A percentile compares a stretch with the other conserved stretches of the same genome.
Conservation (phyloP, 2,329 filamentous ascomycete species). For the Hypoxylon sp. region DNA sequence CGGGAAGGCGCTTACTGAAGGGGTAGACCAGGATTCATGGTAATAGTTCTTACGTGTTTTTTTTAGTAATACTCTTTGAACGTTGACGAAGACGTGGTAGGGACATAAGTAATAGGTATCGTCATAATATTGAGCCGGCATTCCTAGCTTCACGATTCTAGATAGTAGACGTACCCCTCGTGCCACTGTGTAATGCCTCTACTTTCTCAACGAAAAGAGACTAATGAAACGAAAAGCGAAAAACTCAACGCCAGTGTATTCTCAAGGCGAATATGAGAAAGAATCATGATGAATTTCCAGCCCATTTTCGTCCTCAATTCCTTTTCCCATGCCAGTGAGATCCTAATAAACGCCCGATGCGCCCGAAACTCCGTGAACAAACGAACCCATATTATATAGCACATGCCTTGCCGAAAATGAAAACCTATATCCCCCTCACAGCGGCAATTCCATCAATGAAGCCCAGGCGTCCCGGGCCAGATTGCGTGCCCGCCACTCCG, state of each 20-base stretch:
- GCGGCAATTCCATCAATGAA: not conserved
- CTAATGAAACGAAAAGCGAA: too few relatives aligned
- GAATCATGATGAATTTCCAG: too few relatives aligned
- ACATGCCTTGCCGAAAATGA: not conserved
- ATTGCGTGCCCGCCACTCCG: not conserved
- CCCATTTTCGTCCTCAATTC: too few relatives aligned
- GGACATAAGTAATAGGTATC: not conserved
- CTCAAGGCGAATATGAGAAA: too few relatives aligned
- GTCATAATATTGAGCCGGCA: not conserved
- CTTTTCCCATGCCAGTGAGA: too few relatives aligned
- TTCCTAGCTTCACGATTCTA: not conserved
- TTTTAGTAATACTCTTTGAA: conserved; percentile 2
- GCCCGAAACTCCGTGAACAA: too few relatives aligned
- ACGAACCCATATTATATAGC: too few relatives aligned
- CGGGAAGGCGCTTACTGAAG: conserved; percentile 38
- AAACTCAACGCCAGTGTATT: too few relatives aligned
- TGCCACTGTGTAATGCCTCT: not conserved
- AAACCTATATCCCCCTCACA: not conserved
- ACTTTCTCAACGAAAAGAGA: too few relatives aligned
- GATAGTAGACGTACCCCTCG: not conserved
- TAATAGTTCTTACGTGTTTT: not conserved
- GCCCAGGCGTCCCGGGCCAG: not conserved
- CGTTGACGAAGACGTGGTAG: not conserved
- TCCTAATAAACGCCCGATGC: too few relatives aligned
- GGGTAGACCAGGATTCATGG: not conserved